Base-by-base conservation (phyloP, 331 rosid species). In the Quercus tomentella region DNA sequence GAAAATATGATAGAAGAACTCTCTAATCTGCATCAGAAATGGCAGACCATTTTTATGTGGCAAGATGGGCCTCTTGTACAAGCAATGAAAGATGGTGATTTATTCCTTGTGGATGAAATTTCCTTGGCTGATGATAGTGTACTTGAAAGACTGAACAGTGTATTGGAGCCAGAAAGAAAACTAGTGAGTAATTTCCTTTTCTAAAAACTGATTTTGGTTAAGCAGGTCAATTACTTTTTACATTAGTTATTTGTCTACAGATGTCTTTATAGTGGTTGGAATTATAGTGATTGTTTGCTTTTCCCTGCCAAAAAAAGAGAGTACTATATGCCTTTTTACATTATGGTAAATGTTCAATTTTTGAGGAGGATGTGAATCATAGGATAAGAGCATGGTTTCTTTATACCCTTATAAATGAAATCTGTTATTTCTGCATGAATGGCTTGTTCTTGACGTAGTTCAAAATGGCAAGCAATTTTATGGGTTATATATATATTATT, bases 41-140 rank as follows among this genome's bases (percentile, higher is more conserved):
- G 99, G 99, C 95, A 88, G 81, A 91, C 92, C 37, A 87, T 91
- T 86, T 95, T 95, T 87, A 84, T 57, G 82, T 95, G 99, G 99
- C 91, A 92, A 81, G 98, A 95, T 80, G 99, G 99, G 68, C 96
- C 99, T 54, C 94, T 95, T 77, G 91, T 95, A 58, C 84, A 83
- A 80, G 97, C 99, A 80, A 95, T 95, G 99, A 88, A 75, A 84
- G 85, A 86, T 17, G 99, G 99, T 78, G 96, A 95, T 78, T 89
- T 91, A 41, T 91, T 95, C 83, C 96, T 95, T 22, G 89, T 90
- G 35, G 99, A 95, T 88, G 99, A 95, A 84, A 93, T 95, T 83
- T 92, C 97, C 45, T 89, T 95, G 91, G 97, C 99, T 56, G 97
- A 95, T 88, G 99, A 95, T 87, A 95, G 99, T 70, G 99, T 95